These are phyloP conservation scores for Delphinella strobiligena DNA, from an alignment of 2,329 filamentous ascomycete genomes.

Conservation along the genomic window DNA sequence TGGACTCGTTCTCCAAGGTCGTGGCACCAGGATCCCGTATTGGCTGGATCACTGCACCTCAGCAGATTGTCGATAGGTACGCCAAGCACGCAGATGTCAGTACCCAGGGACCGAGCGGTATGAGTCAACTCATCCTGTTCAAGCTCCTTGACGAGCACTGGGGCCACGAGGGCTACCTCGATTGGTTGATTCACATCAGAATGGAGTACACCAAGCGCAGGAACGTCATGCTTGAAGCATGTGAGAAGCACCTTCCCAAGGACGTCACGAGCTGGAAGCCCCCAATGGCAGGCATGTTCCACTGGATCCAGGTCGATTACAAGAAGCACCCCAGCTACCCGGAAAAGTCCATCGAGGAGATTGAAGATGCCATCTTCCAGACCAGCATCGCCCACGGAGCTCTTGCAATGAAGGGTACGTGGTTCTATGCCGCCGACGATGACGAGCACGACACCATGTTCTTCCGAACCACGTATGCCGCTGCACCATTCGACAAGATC, in stretches of 20 bases:
- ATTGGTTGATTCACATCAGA: conserved; percentile 77
- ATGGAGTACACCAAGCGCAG: conserved; percentile 70
- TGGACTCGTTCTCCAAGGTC: conserved; percentile 92
- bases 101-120: conserved; percentile 74
- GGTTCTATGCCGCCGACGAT: conserved; percentile 71
- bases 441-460: conserved; percentile 54
- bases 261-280: conserved; percentile 69
- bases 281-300: conserved; percentile 87
- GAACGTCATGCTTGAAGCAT: conserved; percentile 65
- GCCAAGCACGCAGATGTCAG: conserved; percentile 70
- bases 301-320: conserved; percentile 63
- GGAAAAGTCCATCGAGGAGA: conserved; percentile 41
- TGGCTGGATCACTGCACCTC: conserved; percentile 82
- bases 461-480: conserved; percentile 83
- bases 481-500: conserved; percentile 47
- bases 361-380: conserved; percentile 83
- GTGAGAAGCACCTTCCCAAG: conserved; percentile 61
- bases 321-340: conserved; percentile 50
- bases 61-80: conserved; percentile 74
- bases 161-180: conserved; percentile 82
- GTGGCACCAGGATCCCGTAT: conserved; percentile 68
- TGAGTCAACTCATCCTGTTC: conserved; percentile 73
- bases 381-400: conserved; percentile 64
- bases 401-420: conserved; percentile 72
- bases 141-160: conserved; percentile 88